Conservation (phyloP, 768 basidiomycete species). For the Mycena belliarum region DNA sequence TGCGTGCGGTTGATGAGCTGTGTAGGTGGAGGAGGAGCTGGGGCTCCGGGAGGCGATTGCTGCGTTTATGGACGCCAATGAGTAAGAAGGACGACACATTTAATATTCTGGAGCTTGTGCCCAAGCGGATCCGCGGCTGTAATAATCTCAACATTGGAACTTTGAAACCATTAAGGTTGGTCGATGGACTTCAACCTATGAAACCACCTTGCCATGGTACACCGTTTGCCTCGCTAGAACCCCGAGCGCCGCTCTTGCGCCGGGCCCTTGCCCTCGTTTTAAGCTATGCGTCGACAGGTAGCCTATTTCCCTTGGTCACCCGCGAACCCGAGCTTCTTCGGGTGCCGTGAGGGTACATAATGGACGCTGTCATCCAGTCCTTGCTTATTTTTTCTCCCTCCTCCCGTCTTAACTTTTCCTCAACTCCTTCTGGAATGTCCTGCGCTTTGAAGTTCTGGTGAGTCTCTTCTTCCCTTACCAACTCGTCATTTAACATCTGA, state of each 20-base stretch:
- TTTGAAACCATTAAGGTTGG: too few species aligned
- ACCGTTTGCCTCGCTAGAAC: too few species aligned
- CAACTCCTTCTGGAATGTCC: constrained; percentile 12
- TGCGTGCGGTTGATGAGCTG: neutral
- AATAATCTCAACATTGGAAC: too few species aligned
- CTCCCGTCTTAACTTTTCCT: neutral
- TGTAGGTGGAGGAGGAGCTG: constrained; percentile 58
- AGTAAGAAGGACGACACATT: too few species aligned
- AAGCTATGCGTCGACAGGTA: neutral
- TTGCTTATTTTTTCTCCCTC: constrained; percentile 1
- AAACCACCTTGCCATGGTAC: too few species aligned
- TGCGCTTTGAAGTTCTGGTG: constrained; percentile 1
- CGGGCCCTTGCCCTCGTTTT: neutral
- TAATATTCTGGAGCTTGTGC: too few species aligned
- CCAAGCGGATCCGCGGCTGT: too few species aligned
- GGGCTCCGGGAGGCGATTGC: constrained; percentile 50
- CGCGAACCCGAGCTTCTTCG: constrained; percentile 15
- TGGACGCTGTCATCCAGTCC: neutral
- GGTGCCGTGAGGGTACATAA: constrained; percentile 10
- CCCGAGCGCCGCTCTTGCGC: neutral
- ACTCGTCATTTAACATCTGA: neutral
- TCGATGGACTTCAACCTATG: too few species aligned
- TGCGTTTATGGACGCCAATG: constrained; percentile 28
- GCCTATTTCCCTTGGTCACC: neutral
- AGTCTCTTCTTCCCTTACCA: neutral